phyloP scores from a whole-genome alignment of 2,329 filamentous ascomycete species.

The Neopestalotiopsis sp. region DNA sequence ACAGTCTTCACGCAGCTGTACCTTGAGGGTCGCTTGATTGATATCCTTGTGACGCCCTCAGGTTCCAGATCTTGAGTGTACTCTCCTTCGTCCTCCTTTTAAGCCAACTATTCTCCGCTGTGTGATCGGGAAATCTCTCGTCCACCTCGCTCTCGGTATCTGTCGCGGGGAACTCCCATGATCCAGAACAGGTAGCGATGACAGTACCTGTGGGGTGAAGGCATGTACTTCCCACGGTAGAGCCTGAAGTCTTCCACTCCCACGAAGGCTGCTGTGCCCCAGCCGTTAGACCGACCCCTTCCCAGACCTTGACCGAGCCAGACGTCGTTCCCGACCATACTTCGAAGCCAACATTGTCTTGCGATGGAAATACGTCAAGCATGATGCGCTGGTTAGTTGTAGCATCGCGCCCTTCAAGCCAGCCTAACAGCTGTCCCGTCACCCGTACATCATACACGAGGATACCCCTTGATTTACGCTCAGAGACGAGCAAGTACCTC shows the following conservation, averaged over 20 bases:
- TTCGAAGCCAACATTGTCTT: conserved; percentile 54
- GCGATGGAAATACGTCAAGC: conserved; percentile 59
- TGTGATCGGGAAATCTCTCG: conserved; percentile 21
- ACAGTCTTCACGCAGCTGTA: neutral
- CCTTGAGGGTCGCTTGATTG: neutral
- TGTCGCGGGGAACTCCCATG: conserved; percentile 47
- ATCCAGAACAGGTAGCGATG: conserved; percentile 61
- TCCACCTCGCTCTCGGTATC: conserved; percentile 22
- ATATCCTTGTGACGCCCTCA: conserved; percentile 24
- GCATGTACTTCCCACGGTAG: conserved; percentile 54
- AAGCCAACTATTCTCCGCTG: conserved; percentile 30
- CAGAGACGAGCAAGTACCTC: conserved; percentile 66
- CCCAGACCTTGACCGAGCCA: conserved; percentile 64
- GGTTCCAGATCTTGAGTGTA: conserved; percentile 52
- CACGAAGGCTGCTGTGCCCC: conserved; percentile 53
- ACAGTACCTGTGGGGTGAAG: conserved; percentile 62
- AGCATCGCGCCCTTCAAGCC: conserved; percentile 55
- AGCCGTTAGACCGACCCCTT: conserved; percentile 55
- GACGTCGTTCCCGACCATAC: conserved; percentile 65
- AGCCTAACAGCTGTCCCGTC: conserved; percentile 61
- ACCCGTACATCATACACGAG: conserved; percentile 69
- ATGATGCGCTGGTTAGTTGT: conserved; percentile 61
- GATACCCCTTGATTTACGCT: conserved; percentile 60
- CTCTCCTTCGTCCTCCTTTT: conserved; percentile 43
- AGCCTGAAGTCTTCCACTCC: conserved; percentile 50